A percentile compares a stretch with the other conserved stretches of the same genome.
Conservation (phyloP, 1,284 basidiomycete species). For the Cryptococcus sp. region DNA sequence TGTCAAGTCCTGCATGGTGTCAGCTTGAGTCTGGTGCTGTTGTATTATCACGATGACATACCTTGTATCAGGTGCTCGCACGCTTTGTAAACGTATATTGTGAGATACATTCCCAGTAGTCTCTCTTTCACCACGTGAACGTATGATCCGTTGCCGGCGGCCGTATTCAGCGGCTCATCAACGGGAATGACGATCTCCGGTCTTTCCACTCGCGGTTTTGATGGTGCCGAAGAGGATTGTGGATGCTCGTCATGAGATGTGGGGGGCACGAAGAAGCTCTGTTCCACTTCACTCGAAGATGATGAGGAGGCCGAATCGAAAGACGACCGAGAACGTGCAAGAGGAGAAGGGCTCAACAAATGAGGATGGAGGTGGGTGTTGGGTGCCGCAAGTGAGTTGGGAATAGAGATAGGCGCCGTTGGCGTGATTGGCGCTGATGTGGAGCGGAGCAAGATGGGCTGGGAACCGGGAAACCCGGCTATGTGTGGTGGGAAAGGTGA, state of each 20-base stretch:
- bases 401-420: slow-evolving; percentile 10
- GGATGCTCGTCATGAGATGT: background rate
- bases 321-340: slow-evolving; percentile 26
- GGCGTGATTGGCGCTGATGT: slow-evolving; percentile 17
- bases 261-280: background rate
- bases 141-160: slow-evolving; percentile 51
- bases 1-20: slow-evolving; percentile 49
- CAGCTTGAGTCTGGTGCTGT: background rate
- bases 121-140: slow-evolving; percentile 60
- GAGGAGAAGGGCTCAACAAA: slow-evolving; percentile 16
- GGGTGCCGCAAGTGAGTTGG: slow-evolving; percentile 4
- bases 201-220: slow-evolving; percentile 10
- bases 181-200: slow-evolving; percentile 27
- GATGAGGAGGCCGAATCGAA: slow-evolving; percentile 18
- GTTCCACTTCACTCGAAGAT: slow-evolving; percentile 16
- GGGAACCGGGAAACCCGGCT: slow-evolving; percentile 8
- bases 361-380: slow-evolving; percentile 3
- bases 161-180: slow-evolving; percentile 13
- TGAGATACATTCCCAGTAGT: slow-evolving; percentile 59
- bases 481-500: slow-evolving; percentile 14
- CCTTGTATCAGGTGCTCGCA: slow-evolving; percentile 54
- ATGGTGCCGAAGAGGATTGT: background rate
- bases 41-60: slow-evolving; percentile 9
- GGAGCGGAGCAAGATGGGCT: slow-evolving; percentile 13
- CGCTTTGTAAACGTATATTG: slow-evolving; percentile 54